These are phyloP conservation scores for Magnaporthiopsis poae DNA, from an alignment of 2,329 filamentous ascomycete species.

Conservation along the genomic window DNA sequence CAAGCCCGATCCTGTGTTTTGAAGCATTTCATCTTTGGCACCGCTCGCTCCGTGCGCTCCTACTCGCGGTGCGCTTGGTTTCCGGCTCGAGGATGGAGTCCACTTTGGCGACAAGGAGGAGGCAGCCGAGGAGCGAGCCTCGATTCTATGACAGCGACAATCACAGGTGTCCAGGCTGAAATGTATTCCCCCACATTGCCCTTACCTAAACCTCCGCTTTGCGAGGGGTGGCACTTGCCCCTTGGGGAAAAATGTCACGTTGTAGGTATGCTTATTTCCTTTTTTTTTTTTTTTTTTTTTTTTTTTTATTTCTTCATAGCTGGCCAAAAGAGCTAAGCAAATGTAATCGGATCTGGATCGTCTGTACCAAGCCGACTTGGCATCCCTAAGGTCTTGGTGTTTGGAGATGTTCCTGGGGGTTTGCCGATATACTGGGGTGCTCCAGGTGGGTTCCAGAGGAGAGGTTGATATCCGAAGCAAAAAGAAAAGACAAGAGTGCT, in stretches of 20 bases:
- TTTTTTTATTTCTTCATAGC: no score
- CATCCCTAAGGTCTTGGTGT: not conserved
- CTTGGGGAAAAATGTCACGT: not conserved
- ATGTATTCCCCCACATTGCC: no score
- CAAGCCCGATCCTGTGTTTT: not conserved
- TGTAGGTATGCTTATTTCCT: not conserved
- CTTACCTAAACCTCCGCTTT: no score
- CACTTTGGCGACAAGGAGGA: not conserved
- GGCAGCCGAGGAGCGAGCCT: no score
- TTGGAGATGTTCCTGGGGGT: not conserved
- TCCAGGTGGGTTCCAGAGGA: not conserved
- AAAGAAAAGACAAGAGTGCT: no score
- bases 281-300: no score
- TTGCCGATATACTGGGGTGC: not conserved
- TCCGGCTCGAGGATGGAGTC: no score
- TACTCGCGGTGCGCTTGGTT: not conserved
- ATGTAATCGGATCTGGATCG: not conserved
- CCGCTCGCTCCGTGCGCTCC: not conserved
- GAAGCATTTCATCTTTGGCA: not conserved
- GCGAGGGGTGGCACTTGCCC: not conserved
- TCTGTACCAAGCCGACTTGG: not conserved
- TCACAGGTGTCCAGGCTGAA: no score
- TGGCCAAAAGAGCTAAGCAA: not conserved
- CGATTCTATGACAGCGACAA: no score
- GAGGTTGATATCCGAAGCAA: not conserved